These are phyloP conservation scores for Brettanomyces sp. DNA, from an alignment of 805 yeast species.

Conservation along the genomic window DNA sequence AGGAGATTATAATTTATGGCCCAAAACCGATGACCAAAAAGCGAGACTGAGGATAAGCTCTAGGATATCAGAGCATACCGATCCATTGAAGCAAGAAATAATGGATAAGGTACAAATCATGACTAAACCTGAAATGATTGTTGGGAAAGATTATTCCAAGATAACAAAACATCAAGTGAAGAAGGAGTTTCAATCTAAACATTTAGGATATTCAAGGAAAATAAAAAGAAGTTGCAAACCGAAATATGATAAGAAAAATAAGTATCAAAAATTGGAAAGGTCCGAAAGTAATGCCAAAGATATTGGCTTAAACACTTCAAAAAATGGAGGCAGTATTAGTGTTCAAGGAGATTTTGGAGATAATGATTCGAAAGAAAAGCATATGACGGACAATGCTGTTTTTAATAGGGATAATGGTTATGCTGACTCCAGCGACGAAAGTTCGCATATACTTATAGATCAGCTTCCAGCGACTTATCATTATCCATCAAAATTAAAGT, in stretches of 20 bases:
- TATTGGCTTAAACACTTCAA: background rate
- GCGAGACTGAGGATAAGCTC: conserved; percentile 16
- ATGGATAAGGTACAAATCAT: no score
- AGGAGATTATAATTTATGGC: conserved; percentile 31
- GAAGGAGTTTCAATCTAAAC: no score
- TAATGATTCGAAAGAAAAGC: background rate
- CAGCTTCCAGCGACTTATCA: conserved; percentile 9
- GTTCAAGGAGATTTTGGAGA: conserved; percentile 1
- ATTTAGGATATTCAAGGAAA: no score
- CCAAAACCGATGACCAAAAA: conserved; percentile 15
- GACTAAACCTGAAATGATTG: no score
- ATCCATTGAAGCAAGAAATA: conserved; percentile 17
- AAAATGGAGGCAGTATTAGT: conserved; percentile 2
- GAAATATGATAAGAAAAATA: background rate
- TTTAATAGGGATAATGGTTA: conserved; percentile 1
- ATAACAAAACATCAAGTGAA: no score
- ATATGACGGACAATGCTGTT: conserved; percentile 1
- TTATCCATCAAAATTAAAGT: conserved; percentile 19
- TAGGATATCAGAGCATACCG: conserved; percentile 6
- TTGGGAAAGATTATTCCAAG: no score
- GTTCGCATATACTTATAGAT: conserved; percentile 13
- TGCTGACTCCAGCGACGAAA: conserved; percentile 3
- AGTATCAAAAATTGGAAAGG: background rate
- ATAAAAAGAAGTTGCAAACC: no score
- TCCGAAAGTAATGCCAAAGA: background rate